Conservation (phyloP, 1,284 basidiomycete genomes). For the Flammula alnicola region DNA sequence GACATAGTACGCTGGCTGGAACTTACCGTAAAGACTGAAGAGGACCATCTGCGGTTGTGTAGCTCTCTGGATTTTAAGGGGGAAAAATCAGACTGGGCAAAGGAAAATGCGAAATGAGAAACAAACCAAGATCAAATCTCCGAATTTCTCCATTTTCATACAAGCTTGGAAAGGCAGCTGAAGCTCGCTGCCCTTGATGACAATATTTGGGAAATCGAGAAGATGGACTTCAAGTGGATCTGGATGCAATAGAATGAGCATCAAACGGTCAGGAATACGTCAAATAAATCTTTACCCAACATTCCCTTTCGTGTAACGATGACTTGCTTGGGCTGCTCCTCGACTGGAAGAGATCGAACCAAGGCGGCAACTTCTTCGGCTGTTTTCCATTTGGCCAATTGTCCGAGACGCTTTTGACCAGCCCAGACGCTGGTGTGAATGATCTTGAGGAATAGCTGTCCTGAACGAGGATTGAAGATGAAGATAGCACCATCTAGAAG, state of each 20-base stretch:
- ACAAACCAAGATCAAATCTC: conserved; percentile 89
- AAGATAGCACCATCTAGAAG: conserved; percentile 92
- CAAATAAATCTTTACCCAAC: conserved; percentile 62
- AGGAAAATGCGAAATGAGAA: background rate
- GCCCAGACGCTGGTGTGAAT: conserved; percentile 99
- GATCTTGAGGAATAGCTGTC: conserved; percentile 98
- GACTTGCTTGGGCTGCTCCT: conserved; percentile 99
- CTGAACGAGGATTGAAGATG: conserved; percentile 99
- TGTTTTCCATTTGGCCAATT: conserved; percentile 99
- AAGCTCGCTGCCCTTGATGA: conserved; percentile 98
- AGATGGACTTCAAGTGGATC: conserved; percentile 98
- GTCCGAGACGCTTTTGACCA: conserved; percentile 99
- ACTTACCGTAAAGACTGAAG: conserved; percentile 91
- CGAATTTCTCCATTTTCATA: conserved; percentile 99
- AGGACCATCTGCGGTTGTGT: conserved; percentile 99
- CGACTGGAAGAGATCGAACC: conserved; percentile 95
- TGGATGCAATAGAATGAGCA: conserved; percentile 29
- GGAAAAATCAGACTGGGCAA: background rate
- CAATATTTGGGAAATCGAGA: conserved; percentile 99
- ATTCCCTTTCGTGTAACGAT: conserved; percentile 99
- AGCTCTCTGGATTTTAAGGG: conserved; percentile 62
- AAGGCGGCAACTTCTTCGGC: conserved; percentile 99
- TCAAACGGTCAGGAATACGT: background rate
- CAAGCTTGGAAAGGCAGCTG: conserved; percentile 99
- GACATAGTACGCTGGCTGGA: background rate